Conservation (phyloP, 2,329 filamentous ascomycete species). For the Fusarium caatingaense region DNA sequence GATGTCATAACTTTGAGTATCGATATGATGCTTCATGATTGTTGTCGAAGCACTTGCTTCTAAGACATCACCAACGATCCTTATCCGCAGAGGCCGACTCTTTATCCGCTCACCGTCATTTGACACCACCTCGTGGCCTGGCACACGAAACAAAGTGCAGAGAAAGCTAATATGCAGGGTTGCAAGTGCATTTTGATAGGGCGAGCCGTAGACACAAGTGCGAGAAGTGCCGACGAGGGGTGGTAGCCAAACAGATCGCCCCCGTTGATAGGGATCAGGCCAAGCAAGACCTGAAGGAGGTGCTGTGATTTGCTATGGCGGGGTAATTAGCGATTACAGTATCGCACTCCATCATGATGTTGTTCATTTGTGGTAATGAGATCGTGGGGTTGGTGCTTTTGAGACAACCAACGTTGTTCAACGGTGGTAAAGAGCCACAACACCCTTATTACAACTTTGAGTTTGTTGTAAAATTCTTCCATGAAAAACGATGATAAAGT, state of each 20-base stretch:
- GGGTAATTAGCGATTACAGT: constrained; percentile 26
- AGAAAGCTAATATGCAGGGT: constrained; percentile 40
- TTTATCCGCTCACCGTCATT: constrained; percentile 44
- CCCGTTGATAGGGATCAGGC: constrained; percentile 30
- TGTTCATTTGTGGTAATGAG: constrained; percentile 3
- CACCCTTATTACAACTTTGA: background rate
- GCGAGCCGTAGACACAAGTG: constrained; percentile 26
- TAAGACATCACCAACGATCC: background rate
- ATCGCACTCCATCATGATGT: constrained; percentile 9
- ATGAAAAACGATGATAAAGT: background rate
- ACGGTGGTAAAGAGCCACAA: background rate
- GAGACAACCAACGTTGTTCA: background rate
- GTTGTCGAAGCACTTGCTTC: constrained; percentile 7
- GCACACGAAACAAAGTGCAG: constrained; percentile 27
- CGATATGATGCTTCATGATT: background rate
- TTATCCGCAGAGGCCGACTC: constrained; percentile 20
- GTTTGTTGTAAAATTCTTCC: background rate
- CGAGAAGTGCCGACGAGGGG: constrained; percentile 41
- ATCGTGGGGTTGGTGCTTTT: background rate
- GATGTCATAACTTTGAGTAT: background rate
- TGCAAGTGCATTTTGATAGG: constrained; percentile 27
- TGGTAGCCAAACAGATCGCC: constrained; percentile 38
- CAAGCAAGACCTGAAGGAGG: constrained; percentile 37
- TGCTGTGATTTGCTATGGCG: constrained; percentile 28
- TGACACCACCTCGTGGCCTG: constrained; percentile 30